phyloP scores from a whole-genome alignment of 2,329 filamentous ascomycete genomes.

The Alternaria consortialis region DNA sequence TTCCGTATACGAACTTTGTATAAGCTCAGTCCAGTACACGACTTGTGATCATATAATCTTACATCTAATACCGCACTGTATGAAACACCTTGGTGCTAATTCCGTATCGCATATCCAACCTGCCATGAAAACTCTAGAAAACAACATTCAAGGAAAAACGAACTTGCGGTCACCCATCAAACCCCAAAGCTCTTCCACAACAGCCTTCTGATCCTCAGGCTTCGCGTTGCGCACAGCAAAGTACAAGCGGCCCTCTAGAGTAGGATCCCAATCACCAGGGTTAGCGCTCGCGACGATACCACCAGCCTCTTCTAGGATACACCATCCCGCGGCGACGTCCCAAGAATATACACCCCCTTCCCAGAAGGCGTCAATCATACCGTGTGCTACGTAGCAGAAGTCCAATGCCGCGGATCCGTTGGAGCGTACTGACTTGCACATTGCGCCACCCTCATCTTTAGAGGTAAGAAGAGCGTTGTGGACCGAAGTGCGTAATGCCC shows the following conservation, averaged over 20 bases:
- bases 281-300: constrained; percentile 50
- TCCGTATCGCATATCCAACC: background rate
- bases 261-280: constrained; percentile 47
- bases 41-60: background rate
- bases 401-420: constrained; percentile 50
- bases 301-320: constrained; percentile 51
- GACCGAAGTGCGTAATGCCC: constrained; percentile 44
- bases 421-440: constrained; percentile 46
- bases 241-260: constrained; percentile 47
- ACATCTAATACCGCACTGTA: background rate
- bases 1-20: background rate
- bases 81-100: background rate
- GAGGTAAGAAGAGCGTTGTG: constrained; percentile 43
- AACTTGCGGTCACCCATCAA: constrained; percentile 49
- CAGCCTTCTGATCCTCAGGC: constrained; percentile 39
- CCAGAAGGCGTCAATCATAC: constrained; percentile 49
- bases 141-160: constrained; percentile 19
- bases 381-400: constrained; percentile 52
- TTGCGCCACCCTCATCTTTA: constrained; percentile 40
- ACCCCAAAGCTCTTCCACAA: constrained; percentile 49
- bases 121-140: background rate
- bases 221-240: constrained; percentile 46
- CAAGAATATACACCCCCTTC: constrained; percentile 50
- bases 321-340: constrained; percentile 51
- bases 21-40: background rate